These are phyloP conservation scores for Pestalotiopsis sp. DNA, from an alignment of 2,329 filamentous ascomycete species.

Conservation along the genomic window DNA sequence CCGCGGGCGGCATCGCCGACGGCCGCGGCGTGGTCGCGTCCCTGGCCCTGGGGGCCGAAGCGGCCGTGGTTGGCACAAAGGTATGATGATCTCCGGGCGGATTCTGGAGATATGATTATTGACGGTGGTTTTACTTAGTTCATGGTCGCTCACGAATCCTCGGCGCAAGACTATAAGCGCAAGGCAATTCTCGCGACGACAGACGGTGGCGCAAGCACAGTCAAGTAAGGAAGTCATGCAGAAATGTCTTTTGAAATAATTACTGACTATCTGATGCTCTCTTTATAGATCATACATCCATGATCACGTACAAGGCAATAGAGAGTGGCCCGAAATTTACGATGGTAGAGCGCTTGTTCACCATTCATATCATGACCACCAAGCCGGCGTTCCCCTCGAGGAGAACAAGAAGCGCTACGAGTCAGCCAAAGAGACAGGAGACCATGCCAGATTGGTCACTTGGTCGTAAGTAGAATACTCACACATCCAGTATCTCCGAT, in stretches of 20 bases:
- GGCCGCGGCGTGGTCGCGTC: constrained; percentile 53
- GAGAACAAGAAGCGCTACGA: constrained; percentile 23
- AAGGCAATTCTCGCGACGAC: constrained; percentile 32
- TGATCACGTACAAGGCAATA: constrained; percentile 31
- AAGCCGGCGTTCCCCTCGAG: constrained; percentile 26
- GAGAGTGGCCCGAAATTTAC: constrained; percentile 30
- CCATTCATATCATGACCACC: constrained; percentile 26
- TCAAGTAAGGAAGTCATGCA: constrained; percentile 31
- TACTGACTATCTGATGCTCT: neutral
- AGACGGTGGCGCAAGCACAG: constrained; percentile 36
- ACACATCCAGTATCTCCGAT: neutral
- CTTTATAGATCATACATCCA: constrained; percentile 30
- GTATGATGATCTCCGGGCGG: constrained; percentile 28
- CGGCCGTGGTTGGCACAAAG: constrained; percentile 64
- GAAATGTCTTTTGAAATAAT: neutral
- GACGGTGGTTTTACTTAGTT: constrained; percentile 25
- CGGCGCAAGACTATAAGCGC: constrained; percentile 32
- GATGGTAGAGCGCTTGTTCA: constrained; percentile 33
- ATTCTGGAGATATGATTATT: neutral
- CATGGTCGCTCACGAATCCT: constrained; percentile 36
- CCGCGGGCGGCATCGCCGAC: constrained; percentile 54
- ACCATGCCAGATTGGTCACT: constrained; percentile 28
- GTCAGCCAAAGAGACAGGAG: constrained; percentile 1
- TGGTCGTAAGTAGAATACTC: constrained; percentile 33
- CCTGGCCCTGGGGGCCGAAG: constrained; percentile 53